These are phyloP conservation scores for Sicyos edulis DNA, from an alignment of 306 rosid genomes.

Conservation along the genomic window DNA sequence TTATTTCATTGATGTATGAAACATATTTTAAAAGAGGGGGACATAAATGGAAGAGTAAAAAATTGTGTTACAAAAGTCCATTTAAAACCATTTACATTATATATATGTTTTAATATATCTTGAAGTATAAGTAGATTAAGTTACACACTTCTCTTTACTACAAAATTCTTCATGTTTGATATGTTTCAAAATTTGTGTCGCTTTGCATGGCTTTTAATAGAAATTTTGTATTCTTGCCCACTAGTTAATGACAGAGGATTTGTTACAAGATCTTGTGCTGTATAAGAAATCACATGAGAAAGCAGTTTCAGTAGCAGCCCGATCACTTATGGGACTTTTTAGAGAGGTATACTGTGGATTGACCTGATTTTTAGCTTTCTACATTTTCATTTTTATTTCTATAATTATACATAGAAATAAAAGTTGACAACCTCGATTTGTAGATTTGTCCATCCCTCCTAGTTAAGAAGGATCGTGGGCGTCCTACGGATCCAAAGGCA, in stretches of 20 bases:
- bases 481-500: conserved; percentile 57
- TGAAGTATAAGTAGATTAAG: not conserved
- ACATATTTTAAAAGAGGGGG: not conserved
- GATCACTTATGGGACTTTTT: conserved; percentile 73
- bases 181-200: not conserved
- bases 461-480: conserved; percentile 88
- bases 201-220: not conserved
- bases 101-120: not conserved
- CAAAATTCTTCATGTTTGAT: not conserved
- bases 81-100: not conserved
- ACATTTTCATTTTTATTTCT: not conserved
- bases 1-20: not conserved
- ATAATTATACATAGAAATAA: not conserved
- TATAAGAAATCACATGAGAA: conserved; percentile 93
- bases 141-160: not conserved
- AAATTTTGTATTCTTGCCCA: conserved; percentile 30
- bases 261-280: conserved; percentile 86
- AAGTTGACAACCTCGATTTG: conserved; percentile 23
- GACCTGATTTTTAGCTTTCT: conserved; percentile 10
- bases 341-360: conserved; percentile 52
- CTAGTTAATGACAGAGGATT: conserved; percentile 83
- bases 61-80: not conserved
- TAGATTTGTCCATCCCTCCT: conserved; percentile 85
- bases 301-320: conserved; percentile 79
- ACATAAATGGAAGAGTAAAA: not conserved